Conservation (phyloP, 1,139 yeast species). For the Scheffersomyces parashehatae region DNA sequence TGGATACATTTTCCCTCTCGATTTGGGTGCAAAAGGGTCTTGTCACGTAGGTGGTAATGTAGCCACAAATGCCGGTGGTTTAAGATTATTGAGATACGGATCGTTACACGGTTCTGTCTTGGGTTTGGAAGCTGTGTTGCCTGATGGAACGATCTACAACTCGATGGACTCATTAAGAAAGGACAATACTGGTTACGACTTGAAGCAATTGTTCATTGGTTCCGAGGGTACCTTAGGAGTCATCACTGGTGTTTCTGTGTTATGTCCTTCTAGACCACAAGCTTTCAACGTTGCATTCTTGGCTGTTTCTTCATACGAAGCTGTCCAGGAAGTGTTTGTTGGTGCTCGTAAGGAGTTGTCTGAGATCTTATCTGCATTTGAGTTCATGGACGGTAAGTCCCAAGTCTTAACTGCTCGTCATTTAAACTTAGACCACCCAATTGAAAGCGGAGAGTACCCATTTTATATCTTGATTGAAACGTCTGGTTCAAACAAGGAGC, state of each 20-base stretch:
- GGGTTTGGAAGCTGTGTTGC: slow-evolving; percentile 88
- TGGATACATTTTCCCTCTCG: slow-evolving; percentile 91
- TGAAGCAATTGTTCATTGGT: slow-evolving; percentile 90
- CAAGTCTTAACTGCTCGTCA: slow-evolving; percentile 64
- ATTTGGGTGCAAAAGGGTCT: slow-evolving; percentile 95
- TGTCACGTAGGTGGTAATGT: slow-evolving; percentile 96
- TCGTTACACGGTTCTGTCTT: slow-evolving; percentile 90
- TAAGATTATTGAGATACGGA: slow-evolving; percentile 84
- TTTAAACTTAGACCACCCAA: slow-evolving; percentile 66
- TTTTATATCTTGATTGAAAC: slow-evolving; percentile 92
- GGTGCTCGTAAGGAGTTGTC: slow-evolving; percentile 77
- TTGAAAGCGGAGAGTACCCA: slow-evolving; percentile 73
- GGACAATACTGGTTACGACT: slow-evolving; percentile 92
- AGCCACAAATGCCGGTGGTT: slow-evolving; percentile 96
- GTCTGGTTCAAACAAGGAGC: slow-evolving; percentile 87
- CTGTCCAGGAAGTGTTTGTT: slow-evolving; percentile 79
- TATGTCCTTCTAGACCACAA: slow-evolving; percentile 91
- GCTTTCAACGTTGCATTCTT: slow-evolving; percentile 87
- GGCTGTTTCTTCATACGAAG: slow-evolving; percentile 78
- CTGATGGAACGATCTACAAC: slow-evolving; percentile 82
- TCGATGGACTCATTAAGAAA: slow-evolving; percentile 84
- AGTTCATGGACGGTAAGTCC: slow-evolving; percentile 85
- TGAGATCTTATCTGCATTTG: slow-evolving; percentile 90
- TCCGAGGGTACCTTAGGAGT: slow-evolving; percentile 91
- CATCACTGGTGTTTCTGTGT: slow-evolving; percentile 84